Base-by-base conservation (phyloP, 495 filamentous ascomycete species). In the Annulohypoxylon maeteangense region DNA sequence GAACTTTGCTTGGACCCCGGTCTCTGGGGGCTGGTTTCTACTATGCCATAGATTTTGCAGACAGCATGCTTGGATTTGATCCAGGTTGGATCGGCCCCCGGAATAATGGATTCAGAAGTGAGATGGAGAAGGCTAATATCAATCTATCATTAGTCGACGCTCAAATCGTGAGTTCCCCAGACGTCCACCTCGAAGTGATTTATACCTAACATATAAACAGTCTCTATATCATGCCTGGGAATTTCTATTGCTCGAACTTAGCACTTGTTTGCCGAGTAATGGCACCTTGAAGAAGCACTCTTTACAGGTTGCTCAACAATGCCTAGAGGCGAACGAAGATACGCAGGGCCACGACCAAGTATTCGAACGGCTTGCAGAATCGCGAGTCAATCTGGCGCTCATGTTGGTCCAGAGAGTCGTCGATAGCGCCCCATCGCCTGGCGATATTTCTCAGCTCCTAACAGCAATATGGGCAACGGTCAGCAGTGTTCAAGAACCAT, bases 61-160 rank as follows among this genome's bases (percentile, higher is more conserved):
- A 90, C 45, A 88, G 88, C 60, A 85, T 97, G 61, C 87, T 99
- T 25, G 84, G 84, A 11, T 91, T 90, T 71, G 91, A 96, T 78
- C 79, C 87, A 62, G 87, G 90, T 29, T 99, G 95, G 95, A 80
- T 77, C 40, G 90, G 91, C 31, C 76, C 79, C 44, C 86, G 78
- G 38, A 83, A 87, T 40, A 87, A 89, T 64, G 94, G 95, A 0
- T 95, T 97, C 79, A 82, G 82, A 58, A 85, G 85, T 32, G 96
- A 98, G 75, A 88, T 98, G 76, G 88, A 88, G 74, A 87, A 86
- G 68, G 95, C 94, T 36, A 98, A 99, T 78, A 75, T 92, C 71
- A 98, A 98, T 76, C 75, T 99, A 62, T 95, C 93, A 18, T 81
- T 97, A 14, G 92, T 98, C 47, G 93, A 98, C 75, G 90, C 95